Percentiles rank a stretch among this genome's conserved stretches.
Conservation (phyloP, 345 rosid species). For the Murraya paniculata region DNA sequence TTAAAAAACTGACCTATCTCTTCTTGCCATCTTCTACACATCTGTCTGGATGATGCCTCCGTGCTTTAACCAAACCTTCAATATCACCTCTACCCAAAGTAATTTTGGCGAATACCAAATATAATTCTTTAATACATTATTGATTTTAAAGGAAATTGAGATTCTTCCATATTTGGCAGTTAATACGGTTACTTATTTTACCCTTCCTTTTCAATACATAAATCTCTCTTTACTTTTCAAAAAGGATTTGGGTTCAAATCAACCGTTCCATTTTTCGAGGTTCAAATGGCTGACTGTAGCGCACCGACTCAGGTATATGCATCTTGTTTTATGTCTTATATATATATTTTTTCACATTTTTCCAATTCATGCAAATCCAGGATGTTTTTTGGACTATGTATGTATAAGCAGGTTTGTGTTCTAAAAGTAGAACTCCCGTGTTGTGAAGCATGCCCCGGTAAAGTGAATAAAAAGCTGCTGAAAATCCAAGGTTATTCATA, state of each 20-base stretch:
- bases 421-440: constrained; percentile 11
- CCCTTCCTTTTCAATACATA: no score
- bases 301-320: constrained; percentile 6
- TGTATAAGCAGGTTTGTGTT: constrained; percentile 9
- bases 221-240: background rate
- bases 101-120: background rate
- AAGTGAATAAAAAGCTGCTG: constrained; percentile 19
- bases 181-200: background rate
- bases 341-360: background rate
- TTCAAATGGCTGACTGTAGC: constrained; percentile 5
- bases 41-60: no score
- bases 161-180: background rate
- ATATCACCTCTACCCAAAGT: background rate
- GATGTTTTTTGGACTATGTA: background rate
- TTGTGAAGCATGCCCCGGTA: constrained; percentile 14
- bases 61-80: no score
- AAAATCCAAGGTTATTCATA: constrained; percentile 20
- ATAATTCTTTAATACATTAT: background rate
- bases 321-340: background rate
- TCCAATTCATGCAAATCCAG: background rate
- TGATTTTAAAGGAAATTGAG: background rate
- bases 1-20: background rate
- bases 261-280: background rate
- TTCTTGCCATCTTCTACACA: background rate
- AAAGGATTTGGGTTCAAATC: background rate